Percentiles rank a stretch among this genome's conserved stretches.
These are phyloP conservation scores for Dendrostoma leiphaemia DNA, from an alignment of 2,329 filamentous ascomycete genomes.

Conservation along the genomic window DNA sequence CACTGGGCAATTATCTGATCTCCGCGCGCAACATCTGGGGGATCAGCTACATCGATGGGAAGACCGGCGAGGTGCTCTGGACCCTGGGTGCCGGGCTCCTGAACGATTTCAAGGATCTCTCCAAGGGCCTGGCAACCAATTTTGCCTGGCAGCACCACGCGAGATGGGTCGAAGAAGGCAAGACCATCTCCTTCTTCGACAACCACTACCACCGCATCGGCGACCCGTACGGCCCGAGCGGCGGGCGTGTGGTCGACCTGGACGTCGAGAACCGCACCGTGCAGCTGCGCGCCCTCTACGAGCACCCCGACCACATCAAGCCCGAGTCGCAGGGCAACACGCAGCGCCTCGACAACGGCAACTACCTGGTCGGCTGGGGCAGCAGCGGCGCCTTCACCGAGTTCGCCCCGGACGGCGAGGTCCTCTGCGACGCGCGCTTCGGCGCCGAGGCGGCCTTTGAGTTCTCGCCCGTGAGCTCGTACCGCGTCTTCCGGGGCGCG, in stretches of 20 bases:
- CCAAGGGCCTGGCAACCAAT: slow-evolving; percentile 30
- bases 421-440: slow-evolving; percentile 21
- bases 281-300: slow-evolving; percentile 27
- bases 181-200: slow-evolving; percentile 36
- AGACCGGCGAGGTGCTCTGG: slow-evolving; percentile 33
- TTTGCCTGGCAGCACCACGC: slow-evolving; percentile 40
- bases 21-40: slow-evolving; percentile 31
- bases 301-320: slow-evolving; percentile 24
- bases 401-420: slow-evolving; percentile 17
- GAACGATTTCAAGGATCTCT: slow-evolving; percentile 35
- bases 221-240: slow-evolving; percentile 20
- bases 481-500: slow-evolving; percentile 19
- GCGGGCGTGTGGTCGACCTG: slow-evolving; percentile 24
- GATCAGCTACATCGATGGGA: slow-evolving; percentile 24
- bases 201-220: slow-evolving; percentile 26
- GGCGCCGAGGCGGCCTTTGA: slow-evolving; percentile 18
- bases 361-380: slow-evolving; percentile 54
- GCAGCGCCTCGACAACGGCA: slow-evolving; percentile 52
- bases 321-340: slow-evolving; percentile 39
- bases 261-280: slow-evolving; percentile 28
- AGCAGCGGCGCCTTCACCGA: slow-evolving; percentile 16
- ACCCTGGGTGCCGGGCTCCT: slow-evolving; percentile 31
- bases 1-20: slow-evolving; percentile 35
- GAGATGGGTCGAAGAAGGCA: slow-evolving; percentile 23
- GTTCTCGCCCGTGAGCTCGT: slow-evolving; percentile 20